A percentile compares a stretch with the other conserved stretches of the same genome.
These are phyloP conservation scores for Tetrahymena malaccensis DNA, from an alignment of 73 alveolate species.

Conservation along the genomic window DNA sequence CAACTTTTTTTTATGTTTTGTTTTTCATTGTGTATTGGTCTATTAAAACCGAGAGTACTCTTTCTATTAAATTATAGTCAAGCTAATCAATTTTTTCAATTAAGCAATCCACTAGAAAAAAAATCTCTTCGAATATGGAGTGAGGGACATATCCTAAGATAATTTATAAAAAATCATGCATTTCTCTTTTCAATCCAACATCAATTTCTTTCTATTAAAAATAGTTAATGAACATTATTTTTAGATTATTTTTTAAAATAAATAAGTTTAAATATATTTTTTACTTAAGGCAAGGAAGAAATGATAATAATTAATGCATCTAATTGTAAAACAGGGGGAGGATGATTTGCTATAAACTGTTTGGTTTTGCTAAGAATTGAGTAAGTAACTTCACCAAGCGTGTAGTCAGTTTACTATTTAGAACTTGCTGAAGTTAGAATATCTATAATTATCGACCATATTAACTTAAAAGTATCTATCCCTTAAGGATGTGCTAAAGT, in stretches of 20 bases:
- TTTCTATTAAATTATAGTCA: neutral
- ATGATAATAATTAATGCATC: neutral
- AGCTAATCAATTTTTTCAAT: neutral
- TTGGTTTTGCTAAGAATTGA: neutral
- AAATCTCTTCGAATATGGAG: neutral
- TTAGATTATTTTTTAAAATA: neutral
- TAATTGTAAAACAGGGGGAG: neutral
- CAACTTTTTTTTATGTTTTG: neutral
- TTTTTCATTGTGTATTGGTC: neutral
- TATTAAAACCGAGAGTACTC: neutral
- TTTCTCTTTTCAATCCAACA: neutral
- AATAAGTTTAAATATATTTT: neutral
- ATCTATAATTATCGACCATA: neutral
- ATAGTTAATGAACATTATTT: neutral
- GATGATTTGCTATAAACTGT: neutral
- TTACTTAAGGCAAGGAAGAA: neutral
- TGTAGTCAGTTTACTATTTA: neutral
- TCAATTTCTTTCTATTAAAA: neutral
- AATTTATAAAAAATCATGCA: neutral
- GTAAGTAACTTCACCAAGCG: neutral
- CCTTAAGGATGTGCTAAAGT: neutral
- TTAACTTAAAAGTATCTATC: neutral
- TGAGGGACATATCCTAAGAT: neutral
- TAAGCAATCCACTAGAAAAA: neutral
- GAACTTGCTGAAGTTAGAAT: neutral